Conservation (phyloP, 345 rosid species). For the Trapa incisa region DNA sequence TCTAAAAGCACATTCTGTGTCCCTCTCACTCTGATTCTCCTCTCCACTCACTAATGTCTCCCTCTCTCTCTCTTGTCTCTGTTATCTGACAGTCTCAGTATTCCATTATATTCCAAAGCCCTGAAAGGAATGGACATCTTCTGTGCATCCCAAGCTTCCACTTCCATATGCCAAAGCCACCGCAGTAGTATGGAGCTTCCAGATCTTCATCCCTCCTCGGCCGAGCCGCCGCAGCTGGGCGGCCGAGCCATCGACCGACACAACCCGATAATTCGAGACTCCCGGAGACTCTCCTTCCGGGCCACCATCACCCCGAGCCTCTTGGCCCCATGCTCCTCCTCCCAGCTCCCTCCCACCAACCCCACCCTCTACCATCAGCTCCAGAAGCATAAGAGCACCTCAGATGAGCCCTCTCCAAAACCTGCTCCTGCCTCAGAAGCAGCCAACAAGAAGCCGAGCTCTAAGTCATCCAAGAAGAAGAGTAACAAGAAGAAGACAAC, state of each 20-base stretch:
- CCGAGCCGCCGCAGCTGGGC: background rate
- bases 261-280: slow-evolving; percentile 28
- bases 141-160: slow-evolving; percentile 83
- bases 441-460: background rate
- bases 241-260: slow-evolving; percentile 20
- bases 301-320: slow-evolving; percentile 7
- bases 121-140: slow-evolving; percentile 47
- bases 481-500: background rate
- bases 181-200: slow-evolving; percentile 7
- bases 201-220: slow-evolving; percentile 9
- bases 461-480: slow-evolving; percentile 4
- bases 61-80: background rate
- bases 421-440: background rate
- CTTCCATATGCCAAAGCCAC: slow-evolving; percentile 54
- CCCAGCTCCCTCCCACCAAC: slow-evolving; percentile 12
- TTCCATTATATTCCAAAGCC: slow-evolving; percentile 1
- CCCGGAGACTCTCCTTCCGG: slow-evolving; percentile 12
- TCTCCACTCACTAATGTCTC: slow-evolving; percentile 8
- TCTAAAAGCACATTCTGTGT: background rate
- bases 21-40: slow-evolving; percentile 2
- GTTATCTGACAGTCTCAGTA: background rate
- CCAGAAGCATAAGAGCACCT: background rate
- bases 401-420: background rate
- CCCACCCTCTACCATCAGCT: slow-evolving; percentile 23
- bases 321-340: slow-evolving; percentile 16